Base-by-base conservation (phyloP, 164 flowering plant genomes). In the Litsea cubeba region DNA sequence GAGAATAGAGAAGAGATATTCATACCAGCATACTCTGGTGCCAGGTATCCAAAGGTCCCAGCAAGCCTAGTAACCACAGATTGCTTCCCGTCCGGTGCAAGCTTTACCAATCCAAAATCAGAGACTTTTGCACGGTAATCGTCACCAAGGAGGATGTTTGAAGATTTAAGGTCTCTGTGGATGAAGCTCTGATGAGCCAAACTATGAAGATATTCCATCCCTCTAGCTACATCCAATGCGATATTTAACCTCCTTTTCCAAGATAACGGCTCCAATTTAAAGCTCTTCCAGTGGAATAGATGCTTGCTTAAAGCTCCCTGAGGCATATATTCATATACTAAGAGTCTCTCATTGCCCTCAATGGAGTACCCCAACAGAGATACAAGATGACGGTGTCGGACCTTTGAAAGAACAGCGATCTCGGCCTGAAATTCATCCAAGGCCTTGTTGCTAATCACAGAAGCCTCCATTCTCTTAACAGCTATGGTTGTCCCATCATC, bases 21-120 rank as follows among this genome's bases (percentile, higher is more conserved):
- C 77, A 76, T 87, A 91, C 97, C 94, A 68, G 94, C 97, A 84
- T 91, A 91, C 81, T 91, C 94, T 17, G 97, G 97, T 63, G 97
- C 97, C 69, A 91, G 84, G 79, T 91, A 91, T 35, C 97, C 97
- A 79, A 91, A 91, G 35, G 97, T 91, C 35, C 97, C 97, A 3
- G 97, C 95, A 60, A 92, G 92, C 72, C 85, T 84, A 20, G 97
- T 92, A 24, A 77, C 95, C 30, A 90, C 83, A 50, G 97, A 90
- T 65, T 79, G 83, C 73, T 78, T 84, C 71, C 93, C 84, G 79
- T 90, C 92, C 5, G 94, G 94, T 35, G 97, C 95, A 67, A 89
- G 91, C 78, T 92, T 92, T 71, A 92, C 97, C 71, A 92, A 81
- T 5, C 97, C 97, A 75, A 92, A 92, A 78, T 92, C 97, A 6